A percentile compares a stretch with the other conserved stretches of the same genome.
Evolutionary conservation across 2,329 filamentous ascomycete genomes (phyloP).

Genomic region (Podosphaera fusca): DNA sequence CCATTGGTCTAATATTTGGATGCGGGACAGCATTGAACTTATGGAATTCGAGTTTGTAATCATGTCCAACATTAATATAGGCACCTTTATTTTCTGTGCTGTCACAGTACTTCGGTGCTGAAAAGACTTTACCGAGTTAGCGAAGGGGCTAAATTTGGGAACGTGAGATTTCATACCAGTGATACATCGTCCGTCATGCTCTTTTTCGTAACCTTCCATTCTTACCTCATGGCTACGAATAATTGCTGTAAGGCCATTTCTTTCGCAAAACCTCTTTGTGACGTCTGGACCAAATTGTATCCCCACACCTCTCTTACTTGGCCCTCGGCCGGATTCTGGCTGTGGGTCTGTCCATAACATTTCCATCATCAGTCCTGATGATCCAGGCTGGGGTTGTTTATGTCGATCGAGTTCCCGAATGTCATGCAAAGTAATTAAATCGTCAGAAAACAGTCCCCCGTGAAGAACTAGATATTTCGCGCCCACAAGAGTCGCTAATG

Average conservation of each 20-base stretch:
- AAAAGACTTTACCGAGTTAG: constrained; percentile 44
- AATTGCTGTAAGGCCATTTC: constrained; percentile 79
- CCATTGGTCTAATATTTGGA: constrained; percentile 86
- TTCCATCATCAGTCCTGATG: constrained; percentile 96
- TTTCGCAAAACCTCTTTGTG: constrained; percentile 89
- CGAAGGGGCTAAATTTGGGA: constrained; percentile 3
- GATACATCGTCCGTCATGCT: constrained; percentile 88
- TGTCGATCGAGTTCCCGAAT: constrained; percentile 84
- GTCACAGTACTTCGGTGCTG: constrained; percentile 91
- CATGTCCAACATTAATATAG: constrained; percentile 86
- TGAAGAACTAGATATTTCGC: constrained; percentile 81
- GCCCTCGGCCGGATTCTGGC: constrained; percentile 59
- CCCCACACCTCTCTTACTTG: constrained; percentile 89
- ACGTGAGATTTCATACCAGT: constrained; percentile 35
- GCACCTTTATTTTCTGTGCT: constrained; percentile 95
- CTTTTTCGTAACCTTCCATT: constrained; percentile 98
- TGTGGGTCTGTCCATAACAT: constrained; percentile 99
- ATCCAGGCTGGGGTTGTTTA: constrained; percentile 76
- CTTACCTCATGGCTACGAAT: constrained; percentile 95
- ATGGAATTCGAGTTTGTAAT: constrained; percentile 78
- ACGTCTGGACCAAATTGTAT: constrained; percentile 93
- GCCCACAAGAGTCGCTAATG: constrained; percentile 77
- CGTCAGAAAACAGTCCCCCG: constrained; percentile 86
- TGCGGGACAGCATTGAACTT: constrained; percentile 94
- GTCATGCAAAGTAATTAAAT: constrained; percentile 76